Conservation (phyloP, 2,329 filamentous ascomycete genomes). For the Fusarium nisikadoi region DNA sequence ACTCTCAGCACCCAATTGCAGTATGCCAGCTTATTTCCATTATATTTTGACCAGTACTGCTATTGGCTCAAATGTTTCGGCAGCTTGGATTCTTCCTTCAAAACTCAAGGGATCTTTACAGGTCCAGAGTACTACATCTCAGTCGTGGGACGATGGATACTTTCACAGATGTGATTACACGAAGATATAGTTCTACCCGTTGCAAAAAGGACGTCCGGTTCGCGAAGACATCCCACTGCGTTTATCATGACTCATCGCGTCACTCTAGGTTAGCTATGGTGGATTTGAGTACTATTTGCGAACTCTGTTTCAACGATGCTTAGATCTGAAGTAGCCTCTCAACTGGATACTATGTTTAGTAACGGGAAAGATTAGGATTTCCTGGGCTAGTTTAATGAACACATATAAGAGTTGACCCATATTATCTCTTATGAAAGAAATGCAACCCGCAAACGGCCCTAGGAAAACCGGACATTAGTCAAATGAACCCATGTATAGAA, state of each 20-base stretch:
- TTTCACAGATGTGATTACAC: not conserved
- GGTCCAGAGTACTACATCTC: not conserved
- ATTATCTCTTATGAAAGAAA: not conserved
- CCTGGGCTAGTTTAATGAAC: not conserved
- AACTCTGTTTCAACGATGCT: not conserved
- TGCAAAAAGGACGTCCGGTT: not conserved
- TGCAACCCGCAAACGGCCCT: not conserved
- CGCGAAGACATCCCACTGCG: not conserved
- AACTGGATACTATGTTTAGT: not conserved
- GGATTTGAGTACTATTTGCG: not conserved
- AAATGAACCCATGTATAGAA: not conserved
- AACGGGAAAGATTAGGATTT: not conserved
- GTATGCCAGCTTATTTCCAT: too few relatives aligned
- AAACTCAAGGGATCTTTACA: too few relatives aligned
- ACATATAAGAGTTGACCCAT: not conserved
- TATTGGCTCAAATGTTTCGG: too few relatives aligned
- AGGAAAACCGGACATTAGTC: not conserved
- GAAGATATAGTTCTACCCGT: not conserved
- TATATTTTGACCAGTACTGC: too few relatives aligned
- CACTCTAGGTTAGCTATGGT: not conserved
- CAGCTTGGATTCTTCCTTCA: too few relatives aligned
- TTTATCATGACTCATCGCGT: not conserved
- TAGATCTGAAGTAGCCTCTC: too few relatives aligned
- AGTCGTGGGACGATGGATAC: not conserved
- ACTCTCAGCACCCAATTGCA: too few relatives aligned